Conservation (phyloP, 192 early-diverging fungal genomes). For the Mortierella antarctica region DNA sequence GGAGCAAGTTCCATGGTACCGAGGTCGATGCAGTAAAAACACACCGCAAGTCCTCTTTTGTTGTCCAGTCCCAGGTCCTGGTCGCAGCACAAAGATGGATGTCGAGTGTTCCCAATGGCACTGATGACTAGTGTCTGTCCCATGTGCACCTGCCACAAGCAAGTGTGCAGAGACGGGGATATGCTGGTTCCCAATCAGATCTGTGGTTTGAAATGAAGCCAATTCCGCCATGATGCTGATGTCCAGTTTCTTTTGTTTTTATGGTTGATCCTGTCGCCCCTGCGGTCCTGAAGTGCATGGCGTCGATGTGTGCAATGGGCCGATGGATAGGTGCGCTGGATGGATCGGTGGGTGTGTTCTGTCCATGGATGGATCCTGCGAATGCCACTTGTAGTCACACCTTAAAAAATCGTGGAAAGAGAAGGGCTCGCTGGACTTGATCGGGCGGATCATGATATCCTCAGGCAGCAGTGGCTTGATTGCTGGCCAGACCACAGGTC, state of each 20-base stretch:
- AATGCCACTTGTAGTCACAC: conserved; percentile 34
- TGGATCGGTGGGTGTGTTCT: conserved; percentile 8
- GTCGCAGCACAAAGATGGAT: too few relatives aligned
- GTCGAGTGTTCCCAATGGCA: too few relatives aligned
- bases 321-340: conserved; percentile 28
- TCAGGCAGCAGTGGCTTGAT: too few relatives aligned
- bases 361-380: conserved; percentile 23
- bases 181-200: neutral
- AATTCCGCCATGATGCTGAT: neutral
- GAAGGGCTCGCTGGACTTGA: conserved; percentile 21
- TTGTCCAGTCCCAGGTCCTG: too few relatives aligned
- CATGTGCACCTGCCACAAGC: too few relatives aligned
- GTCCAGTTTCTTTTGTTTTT: neutral
- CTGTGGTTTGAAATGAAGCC: neutral
- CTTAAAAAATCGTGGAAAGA: conserved; percentile 56
- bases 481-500: too few relatives aligned
- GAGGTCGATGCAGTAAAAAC: too few relatives aligned
- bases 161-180: neutral
- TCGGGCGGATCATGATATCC: too few relatives aligned
- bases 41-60: too few relatives aligned
- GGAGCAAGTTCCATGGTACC: too few relatives aligned
- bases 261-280: too few relatives aligned
- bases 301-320: neutral
- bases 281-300: neutral
- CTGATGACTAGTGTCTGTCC: too few relatives aligned